These are phyloP conservation scores for Tinospora cordifolia DNA, from an alignment of 164 flowering plant species.

Conservation along the genomic window DNA sequence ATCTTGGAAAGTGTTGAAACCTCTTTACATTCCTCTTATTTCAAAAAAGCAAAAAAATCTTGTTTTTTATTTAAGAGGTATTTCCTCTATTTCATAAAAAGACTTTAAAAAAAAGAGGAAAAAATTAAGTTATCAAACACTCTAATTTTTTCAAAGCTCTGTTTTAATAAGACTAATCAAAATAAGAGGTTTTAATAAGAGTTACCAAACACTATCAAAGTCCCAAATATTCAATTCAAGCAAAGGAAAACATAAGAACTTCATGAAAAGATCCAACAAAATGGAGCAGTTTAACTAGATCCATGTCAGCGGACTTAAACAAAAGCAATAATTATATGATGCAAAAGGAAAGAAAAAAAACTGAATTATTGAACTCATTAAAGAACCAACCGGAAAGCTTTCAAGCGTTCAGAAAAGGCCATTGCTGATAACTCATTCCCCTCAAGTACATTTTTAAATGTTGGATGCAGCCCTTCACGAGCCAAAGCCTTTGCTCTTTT, in stretches of 20 bases:
- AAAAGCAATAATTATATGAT: neutral
- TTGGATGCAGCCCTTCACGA: constrained; percentile 80
- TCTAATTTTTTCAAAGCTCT: too few relatives aligned
- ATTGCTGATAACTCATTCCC: constrained; percentile 67
- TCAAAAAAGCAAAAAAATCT: too few relatives aligned
- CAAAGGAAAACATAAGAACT: neutral
- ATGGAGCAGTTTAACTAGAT: neutral
- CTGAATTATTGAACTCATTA: neutral
- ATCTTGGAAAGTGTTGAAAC: too few relatives aligned
- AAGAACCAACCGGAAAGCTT: constrained; percentile 57
- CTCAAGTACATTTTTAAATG: constrained; percentile 51
- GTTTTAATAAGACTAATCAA: too few relatives aligned
- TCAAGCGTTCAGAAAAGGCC: constrained; percentile 82
- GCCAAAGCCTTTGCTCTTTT: constrained; percentile 69
- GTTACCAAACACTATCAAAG: too few relatives aligned
- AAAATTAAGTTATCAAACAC: too few relatives aligned
- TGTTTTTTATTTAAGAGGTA: too few relatives aligned
- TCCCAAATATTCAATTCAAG: neutral
- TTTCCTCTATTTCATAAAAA: too few relatives aligned
- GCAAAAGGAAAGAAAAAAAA: neutral
- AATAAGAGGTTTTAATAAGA: too few relatives aligned
- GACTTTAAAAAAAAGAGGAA: too few relatives aligned
- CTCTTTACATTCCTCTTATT: too few relatives aligned
- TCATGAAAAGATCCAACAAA: neutral
- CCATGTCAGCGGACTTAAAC: neutral